Conservation (phyloP, 176 grass and related monocot species). For the Elaeis guineensis region DNA sequence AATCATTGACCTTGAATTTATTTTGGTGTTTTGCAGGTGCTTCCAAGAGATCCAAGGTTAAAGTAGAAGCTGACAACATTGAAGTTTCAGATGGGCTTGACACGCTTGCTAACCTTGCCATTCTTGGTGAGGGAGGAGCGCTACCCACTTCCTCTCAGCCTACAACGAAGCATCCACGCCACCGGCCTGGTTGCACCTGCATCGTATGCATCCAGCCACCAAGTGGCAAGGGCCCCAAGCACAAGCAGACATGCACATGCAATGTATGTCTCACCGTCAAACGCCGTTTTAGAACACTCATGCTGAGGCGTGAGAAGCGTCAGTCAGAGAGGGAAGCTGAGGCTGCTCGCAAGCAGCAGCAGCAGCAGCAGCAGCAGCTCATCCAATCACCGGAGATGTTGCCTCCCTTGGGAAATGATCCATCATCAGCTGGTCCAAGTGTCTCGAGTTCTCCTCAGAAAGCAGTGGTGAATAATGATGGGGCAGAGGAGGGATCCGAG, state of each 20-base stretch:
- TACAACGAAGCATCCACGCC: conserved; percentile 86
- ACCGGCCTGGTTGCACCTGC: conserved; percentile 89
- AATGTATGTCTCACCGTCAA: conserved; percentile 95
- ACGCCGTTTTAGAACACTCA: conserved; percentile 86
- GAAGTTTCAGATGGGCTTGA: conserved; percentile 67
- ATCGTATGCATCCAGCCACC: conserved; percentile 99
- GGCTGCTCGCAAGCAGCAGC: conserved; percentile 27
- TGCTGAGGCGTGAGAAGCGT: conserved; percentile 79
- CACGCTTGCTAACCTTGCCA: conserved; percentile 94
- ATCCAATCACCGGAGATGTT: conserved; percentile 27
- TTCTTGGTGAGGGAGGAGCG: conserved; percentile 78
- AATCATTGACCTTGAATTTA: too few relatives aligned
- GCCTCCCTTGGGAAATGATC: conserved; percentile 10
- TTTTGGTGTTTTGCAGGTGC: conserved; percentile 28
- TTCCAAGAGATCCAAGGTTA: conserved; percentile 52
- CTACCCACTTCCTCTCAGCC: conserved; percentile 41
- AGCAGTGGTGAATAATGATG: conserved; percentile 19
- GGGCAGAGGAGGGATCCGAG: conserved; percentile 38
- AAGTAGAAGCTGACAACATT: conserved; percentile 38
- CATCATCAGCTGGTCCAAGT: not conserved
- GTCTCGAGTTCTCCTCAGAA: conserved; percentile 24
- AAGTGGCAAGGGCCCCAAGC: conserved; percentile 97
- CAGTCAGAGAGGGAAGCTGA: conserved; percentile 42
- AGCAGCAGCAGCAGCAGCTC: conserved; percentile 28
- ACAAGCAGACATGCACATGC: conserved; percentile 84